phyloP scores from a whole-genome alignment of 1,284 basidiomycete genomes.

The Pholiota adiposa region DNA sequence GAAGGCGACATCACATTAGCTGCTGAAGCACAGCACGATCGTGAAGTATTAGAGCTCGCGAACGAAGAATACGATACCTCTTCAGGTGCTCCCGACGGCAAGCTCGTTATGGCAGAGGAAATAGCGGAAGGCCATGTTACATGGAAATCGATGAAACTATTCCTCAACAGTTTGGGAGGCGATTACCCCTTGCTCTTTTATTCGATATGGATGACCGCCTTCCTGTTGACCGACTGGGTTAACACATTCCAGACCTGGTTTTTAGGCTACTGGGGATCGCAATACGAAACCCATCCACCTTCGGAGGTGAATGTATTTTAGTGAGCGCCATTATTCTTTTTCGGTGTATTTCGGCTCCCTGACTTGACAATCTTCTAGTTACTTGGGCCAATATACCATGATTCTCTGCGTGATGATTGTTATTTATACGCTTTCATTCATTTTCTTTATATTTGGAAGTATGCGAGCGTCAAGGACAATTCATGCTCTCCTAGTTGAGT shows the following conservation, averaged over 20 bases:
- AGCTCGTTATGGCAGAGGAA: conserved; percentile 54
- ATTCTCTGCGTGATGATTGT: conserved; percentile 18
- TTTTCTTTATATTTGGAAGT: conserved; percentile 43
- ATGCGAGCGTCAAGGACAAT: conserved; percentile 48
- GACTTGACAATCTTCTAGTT: conserved; percentile 10
- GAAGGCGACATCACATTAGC: conserved; percentile 6
- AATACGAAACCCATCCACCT: conserved; percentile 42
- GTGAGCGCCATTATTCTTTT: conserved; percentile 27
- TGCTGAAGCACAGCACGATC: conserved; percentile 5
- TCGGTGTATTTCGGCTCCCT: neutral
- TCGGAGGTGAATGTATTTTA: conserved; percentile 32
- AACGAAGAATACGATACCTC: neutral
- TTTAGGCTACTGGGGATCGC: conserved; percentile 55
- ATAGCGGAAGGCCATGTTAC: conserved; percentile 53
- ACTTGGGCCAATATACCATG: conserved; percentile 19
- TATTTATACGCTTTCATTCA: conserved; percentile 36
- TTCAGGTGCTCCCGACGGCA: conserved; percentile 30
- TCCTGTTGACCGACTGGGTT: conserved; percentile 28
- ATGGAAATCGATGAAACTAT: conserved; percentile 36
- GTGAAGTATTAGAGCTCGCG: conserved; percentile 5
- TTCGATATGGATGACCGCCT: conserved; percentile 25
- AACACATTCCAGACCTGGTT: conserved; percentile 50
- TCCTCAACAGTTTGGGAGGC: conserved; percentile 33
- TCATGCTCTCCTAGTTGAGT: conserved; percentile 44
- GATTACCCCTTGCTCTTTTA: conserved; percentile 30